Conservation (phyloP, 768 basidiomycete species). For the Hygrophoropsis aurantiaca region DNA sequence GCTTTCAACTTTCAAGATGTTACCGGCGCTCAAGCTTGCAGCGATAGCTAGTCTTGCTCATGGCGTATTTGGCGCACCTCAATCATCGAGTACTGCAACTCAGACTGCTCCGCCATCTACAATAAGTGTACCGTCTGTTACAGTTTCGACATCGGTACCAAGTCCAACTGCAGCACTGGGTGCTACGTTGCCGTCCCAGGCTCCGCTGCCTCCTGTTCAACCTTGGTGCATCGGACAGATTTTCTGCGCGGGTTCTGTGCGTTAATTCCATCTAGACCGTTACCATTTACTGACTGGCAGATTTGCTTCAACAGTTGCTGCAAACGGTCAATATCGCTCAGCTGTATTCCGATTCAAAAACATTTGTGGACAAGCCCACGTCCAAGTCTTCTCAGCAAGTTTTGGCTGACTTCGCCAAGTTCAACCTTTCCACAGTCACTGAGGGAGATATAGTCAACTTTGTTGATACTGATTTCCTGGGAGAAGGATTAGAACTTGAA, state of each 20-base stretch:
- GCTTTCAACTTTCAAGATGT: conserved; percentile 27
- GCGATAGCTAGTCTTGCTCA: conserved; percentile 12
- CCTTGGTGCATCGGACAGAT: conserved; percentile 76
- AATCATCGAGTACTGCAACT: conserved; percentile 7
- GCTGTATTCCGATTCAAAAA: conserved; percentile 80
- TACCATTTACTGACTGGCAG: neutral
- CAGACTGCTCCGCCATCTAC: conserved; percentile 11
- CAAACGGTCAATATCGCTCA: conserved; percentile 84
- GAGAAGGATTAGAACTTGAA: conserved; percentile 84
- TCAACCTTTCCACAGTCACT: conserved; percentile 44
- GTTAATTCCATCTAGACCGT: conserved; percentile 16
- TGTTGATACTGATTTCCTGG: conserved; percentile 71
- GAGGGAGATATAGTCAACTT: conserved; percentile 68
- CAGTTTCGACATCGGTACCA: conserved; percentile 61
- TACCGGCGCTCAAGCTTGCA: conserved; percentile 14
- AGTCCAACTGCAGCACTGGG: conserved; percentile 57
- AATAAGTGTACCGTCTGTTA: conserved; percentile 31
- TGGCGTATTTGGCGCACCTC: conserved; percentile 16
- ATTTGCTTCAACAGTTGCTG: conserved; percentile 50
- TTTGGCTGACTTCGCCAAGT: conserved; percentile 60
- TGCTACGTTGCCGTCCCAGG: conserved; percentile 63
- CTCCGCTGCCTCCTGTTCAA: conserved; percentile 63
- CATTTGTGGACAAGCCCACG: conserved; percentile 89
- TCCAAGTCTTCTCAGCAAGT: conserved; percentile 62
- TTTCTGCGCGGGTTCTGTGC: conserved; percentile 76